phyloP scores from a whole-genome alignment of 2,329 filamentous ascomycete species.

The Alternaria consortialis region DNA sequence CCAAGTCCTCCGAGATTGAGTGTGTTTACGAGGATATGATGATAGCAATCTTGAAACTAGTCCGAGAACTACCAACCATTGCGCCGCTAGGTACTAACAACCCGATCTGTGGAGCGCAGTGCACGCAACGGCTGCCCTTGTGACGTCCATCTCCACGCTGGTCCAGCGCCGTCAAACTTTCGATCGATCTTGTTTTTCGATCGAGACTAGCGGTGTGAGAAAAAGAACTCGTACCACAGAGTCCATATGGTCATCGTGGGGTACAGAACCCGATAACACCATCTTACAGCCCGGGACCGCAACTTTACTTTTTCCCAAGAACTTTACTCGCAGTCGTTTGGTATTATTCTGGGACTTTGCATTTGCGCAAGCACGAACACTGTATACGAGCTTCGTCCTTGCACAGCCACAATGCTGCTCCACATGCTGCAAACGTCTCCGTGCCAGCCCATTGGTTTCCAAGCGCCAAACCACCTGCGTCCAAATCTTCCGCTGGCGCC shows the following conservation, averaged over 20 bases:
- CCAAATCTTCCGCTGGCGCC: constrained; percentile 11
- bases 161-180: constrained; percentile 11
- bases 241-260: neutral
- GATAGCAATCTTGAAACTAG: constrained; percentile 14
- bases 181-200: constrained; percentile 6
- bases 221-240: neutral
- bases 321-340: neutral
- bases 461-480: constrained; percentile 7
- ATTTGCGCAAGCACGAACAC: constrained; percentile 7
- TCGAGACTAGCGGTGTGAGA: constrained; percentile 5
- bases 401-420: constrained; percentile 18
- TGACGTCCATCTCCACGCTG: constrained; percentile 10
- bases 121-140: constrained; percentile 25
- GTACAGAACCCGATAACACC: neutral
- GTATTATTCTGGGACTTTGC: constrained; percentile 3
- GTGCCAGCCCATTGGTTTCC: constrained; percentile 7
- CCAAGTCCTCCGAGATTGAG: constrained; percentile 15
- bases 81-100: constrained; percentile 19
- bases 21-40: constrained; percentile 18
- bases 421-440: constrained; percentile 7
- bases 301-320: neutral
- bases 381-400: constrained; percentile 1
- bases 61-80: constrained; percentile 17
- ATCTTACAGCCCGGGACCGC: neutral
- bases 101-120: constrained; percentile 27